phyloP scores from a whole-genome alignment of 2,329 filamentous ascomycete species.

The Coniella vitis region DNA sequence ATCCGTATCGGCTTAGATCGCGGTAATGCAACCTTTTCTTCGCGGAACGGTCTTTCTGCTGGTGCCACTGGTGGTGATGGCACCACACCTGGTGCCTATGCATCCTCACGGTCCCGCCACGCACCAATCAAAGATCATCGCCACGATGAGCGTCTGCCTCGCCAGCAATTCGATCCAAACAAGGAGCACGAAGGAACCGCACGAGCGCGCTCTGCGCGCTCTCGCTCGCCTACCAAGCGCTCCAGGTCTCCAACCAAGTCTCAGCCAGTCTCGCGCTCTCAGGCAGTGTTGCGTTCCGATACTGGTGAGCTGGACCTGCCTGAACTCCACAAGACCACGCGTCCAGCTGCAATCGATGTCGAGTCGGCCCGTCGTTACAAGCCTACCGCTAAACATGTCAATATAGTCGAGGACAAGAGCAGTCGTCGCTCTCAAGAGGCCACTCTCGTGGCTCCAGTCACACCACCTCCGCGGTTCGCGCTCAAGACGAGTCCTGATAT shows the following conservation, averaged over 20 bases:
- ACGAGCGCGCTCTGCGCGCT: constrained; percentile 14
- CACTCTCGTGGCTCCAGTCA: neutral
- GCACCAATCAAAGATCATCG: neutral
- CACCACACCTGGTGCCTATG: neutral
- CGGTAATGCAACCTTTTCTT: neutral
- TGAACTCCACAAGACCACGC: constrained; percentile 3
- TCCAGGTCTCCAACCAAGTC: constrained; percentile 13
- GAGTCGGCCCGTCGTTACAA: constrained; percentile 9
- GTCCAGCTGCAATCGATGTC: constrained; percentile 5
- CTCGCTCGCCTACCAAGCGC: constrained; percentile 20
- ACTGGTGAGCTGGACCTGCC: neutral
- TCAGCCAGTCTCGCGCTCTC: neutral
- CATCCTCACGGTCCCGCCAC: constrained; percentile 2
- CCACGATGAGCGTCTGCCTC: neutral
- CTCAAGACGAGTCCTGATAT: constrained; percentile 1
- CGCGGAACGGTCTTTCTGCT: neutral
- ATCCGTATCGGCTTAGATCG: constrained; percentile 5
- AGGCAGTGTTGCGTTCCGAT: neutral
- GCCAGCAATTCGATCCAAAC: neutral
- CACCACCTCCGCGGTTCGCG: constrained; percentile 10
- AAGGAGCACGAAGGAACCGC: neutral
- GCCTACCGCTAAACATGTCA: constrained; percentile 5
- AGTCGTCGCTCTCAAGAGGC: constrained; percentile 1
- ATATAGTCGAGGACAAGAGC: constrained; percentile 1
- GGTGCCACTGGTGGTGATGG: too few relatives aligned